Evolutionary conservation across 106 monocot genomes (phyloP).

Genomic region (Dendrobium catenatum): DNA sequence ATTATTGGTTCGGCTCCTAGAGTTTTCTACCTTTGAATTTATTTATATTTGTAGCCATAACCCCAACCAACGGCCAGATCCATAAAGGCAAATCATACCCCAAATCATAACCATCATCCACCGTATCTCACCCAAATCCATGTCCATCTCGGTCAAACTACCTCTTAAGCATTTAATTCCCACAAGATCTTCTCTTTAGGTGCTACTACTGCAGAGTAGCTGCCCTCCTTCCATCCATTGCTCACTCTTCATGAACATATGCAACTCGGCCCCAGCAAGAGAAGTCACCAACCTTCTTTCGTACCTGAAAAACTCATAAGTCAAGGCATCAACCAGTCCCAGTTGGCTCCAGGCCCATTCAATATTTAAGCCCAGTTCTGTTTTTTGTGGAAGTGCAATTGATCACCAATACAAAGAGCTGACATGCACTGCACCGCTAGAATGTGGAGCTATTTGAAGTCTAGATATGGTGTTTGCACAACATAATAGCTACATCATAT

Average conservation of each 20-base stretch:
- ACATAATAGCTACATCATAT: background rate
- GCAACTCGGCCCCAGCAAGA: background rate
- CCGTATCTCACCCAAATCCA: background rate
- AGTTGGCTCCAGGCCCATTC: no score
- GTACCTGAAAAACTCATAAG: background rate
- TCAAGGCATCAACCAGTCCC: no score
- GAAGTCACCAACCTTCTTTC: background rate
- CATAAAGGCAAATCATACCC: background rate
- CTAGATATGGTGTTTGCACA: background rate
- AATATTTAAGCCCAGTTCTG: no score
- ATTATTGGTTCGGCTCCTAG: no score
- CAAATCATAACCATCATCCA: background rate
- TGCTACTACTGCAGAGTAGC: background rate
- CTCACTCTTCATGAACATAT: no score
- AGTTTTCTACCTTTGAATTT: no score
- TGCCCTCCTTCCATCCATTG: background rate
- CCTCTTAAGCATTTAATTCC: background rate
- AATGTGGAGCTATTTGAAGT: background rate
- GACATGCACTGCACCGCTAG: background rate
- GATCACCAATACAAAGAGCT: background rate
- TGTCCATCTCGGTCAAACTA: background rate
- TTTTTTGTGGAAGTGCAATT: background rate
- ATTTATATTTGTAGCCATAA: background rate
- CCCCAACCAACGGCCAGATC: background rate
- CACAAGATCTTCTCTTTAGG: background rate